Evolutionary conservation across 495 filamentous ascomycete genomes (phyloP), one percentile per base, ranked within the genome.

Genomic region (Penicillium desertorum): DNA sequence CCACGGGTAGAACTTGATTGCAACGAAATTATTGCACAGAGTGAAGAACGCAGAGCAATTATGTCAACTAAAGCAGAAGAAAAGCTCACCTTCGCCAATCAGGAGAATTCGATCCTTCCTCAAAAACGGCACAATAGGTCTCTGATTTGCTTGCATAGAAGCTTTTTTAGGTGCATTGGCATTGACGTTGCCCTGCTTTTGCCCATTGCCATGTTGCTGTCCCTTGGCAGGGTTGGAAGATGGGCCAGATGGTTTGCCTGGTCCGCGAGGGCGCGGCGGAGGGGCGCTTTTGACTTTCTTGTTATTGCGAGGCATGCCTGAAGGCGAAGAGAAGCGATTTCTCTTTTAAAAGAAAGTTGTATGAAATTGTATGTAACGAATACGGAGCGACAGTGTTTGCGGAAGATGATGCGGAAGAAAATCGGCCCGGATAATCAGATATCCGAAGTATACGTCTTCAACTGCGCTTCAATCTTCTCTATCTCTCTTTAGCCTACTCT

Each of bases 61-160:
- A 17, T 19, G 8, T 5, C 27, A 46, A 9, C 9, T n/a, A 17
- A 51, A 42, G 23, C 44, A 34, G 41, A 51, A 32, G 53, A 20
- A 55, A 56, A 60, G 63, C 72, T 71, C 41, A 77, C 89, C 93
- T 76, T 98, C 93, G 48, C 93, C 94, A 62, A 98, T 71, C 2
- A 97, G 80, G 25, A 98, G 82, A 57, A 97, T 89, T 54, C 81
- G 76, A 67, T 94, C 85, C 49, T 75, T 69, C 22, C 81, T 79
- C 20, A 76, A 69, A 74, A 95, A 96, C n/a, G 91, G 92, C 58
- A 95, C 84, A 39, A 79, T 83, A 9, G 87, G 83, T 37, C 77
- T 68, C 53, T 68, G 66, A 62, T 83, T 68, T 32, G 45, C 41
- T 27, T 65, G 66, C n/a, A 63, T 12, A 9, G 59, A 47, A 7